Conservation (phyloP, 345 rosid species). For the Eutrema heterophyllum region DNA sequence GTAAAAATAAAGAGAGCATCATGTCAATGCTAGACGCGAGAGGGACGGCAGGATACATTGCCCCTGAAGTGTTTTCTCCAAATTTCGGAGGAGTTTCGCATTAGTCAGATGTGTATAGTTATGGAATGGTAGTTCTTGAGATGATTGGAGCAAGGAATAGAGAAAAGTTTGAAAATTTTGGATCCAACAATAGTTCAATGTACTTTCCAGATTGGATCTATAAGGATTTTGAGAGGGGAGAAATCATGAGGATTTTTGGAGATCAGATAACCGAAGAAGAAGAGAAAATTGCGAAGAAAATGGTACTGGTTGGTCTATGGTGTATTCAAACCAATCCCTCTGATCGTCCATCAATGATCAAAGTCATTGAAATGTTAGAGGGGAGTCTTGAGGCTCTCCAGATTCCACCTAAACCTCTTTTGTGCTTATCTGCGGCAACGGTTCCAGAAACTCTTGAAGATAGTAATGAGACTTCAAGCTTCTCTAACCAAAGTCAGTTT, state of each 20-base stretch:
- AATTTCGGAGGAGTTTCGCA: conserved; percentile 31
- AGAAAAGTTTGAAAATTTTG: neutral
- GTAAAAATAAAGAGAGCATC: conserved; percentile 30
- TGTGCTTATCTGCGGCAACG: neutral
- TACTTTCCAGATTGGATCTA: conserved; percentile 23
- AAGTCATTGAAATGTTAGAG: conserved; percentile 31
- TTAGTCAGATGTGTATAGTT: conserved; percentile 42
- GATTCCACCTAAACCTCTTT: conserved; percentile 10
- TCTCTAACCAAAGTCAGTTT: neutral
- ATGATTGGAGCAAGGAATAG: conserved; percentile 32
- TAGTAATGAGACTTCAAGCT: neutral
- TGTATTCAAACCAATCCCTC: conserved; percentile 40
- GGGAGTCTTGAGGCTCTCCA: neutral
- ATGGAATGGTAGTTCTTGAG: conserved; percentile 43
- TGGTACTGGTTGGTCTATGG: conserved; percentile 36
- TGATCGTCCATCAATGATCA: conserved; percentile 37
- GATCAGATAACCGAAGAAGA: neutral
- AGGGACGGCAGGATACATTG: conserved; percentile 45
- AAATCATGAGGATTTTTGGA: neutral
- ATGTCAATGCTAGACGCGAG: conserved; percentile 28
- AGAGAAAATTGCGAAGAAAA: conserved; percentile 13
- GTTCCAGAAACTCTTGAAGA: neutral
- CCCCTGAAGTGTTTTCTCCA: conserved; percentile 33
- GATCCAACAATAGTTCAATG: conserved; percentile 3
- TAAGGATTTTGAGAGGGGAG: neutral